Conservation (phyloP, 345 rosid genomes). For the Lagerstroemia speciosa region DNA sequence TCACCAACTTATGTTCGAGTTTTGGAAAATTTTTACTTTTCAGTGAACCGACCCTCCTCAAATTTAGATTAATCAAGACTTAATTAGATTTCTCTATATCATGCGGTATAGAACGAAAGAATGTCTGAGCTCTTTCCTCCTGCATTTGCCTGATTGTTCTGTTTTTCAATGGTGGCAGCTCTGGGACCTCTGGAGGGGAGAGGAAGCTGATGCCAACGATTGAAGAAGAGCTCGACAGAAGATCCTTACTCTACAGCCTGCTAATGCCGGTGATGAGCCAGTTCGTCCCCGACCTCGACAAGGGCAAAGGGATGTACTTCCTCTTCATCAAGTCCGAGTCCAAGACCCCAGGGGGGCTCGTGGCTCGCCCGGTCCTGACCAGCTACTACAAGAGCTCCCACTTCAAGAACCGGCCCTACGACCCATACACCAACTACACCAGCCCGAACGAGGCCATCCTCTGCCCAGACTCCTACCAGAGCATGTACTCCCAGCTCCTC, state of each 20-base stretch:
- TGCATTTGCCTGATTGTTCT: not conserved
- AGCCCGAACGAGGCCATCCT: slow-evolving; percentile 74
- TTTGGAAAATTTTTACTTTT: no score
- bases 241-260: slow-evolving; percentile 56
- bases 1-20: no score
- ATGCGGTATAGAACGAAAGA: no score
- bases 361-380: slow-evolving; percentile 64
- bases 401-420: slow-evolving; percentile 54
- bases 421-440: slow-evolving; percentile 73
- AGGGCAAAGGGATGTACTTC: slow-evolving; percentile 80
- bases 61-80: no score
- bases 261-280: slow-evolving; percentile 78
- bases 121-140: no score
- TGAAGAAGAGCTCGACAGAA: slow-evolving; percentile 59
- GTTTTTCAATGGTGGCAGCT: slow-evolving; percentile 34
- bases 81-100: no score
- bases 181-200: slow-evolving; percentile 93
- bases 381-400: slow-evolving; percentile 68
- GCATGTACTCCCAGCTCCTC: slow-evolving; percentile 73
- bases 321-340: slow-evolving; percentile 64
- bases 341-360: slow-evolving; percentile 60
- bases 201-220: slow-evolving; percentile 73
- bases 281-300: slow-evolving; percentile 52
- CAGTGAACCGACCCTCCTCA: no score
- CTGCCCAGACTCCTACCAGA: slow-evolving; percentile 68